Percentiles rank a stretch among this genome's conserved stretches.
These are phyloP conservation scores for Passalora sequoiae DNA, from an alignment of 2,329 filamentous ascomycete genomes.

Conservation along the genomic window DNA sequence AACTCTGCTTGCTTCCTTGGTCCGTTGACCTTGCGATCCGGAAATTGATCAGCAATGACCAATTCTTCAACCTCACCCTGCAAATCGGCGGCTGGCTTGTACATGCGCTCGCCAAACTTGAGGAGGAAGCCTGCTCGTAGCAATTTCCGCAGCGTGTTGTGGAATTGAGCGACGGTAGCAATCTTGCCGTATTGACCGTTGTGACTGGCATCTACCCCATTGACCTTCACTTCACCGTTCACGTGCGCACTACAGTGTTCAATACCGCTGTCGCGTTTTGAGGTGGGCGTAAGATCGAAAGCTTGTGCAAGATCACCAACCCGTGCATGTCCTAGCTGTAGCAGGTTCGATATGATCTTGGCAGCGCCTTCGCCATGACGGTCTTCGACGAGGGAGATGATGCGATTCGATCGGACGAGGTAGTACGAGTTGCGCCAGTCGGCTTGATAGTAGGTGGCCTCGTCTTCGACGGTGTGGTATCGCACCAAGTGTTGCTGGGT, in stretches of 20 bases:
- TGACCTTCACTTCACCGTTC: constrained; percentile 18
- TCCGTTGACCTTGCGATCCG: constrained; percentile 51
- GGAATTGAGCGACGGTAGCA: constrained; percentile 37
- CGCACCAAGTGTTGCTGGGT: constrained; percentile 67
- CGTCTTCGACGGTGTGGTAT: constrained; percentile 50
- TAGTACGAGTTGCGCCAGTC: constrained; percentile 76
- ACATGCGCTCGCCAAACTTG: constrained; percentile 50
- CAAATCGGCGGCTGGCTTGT: constrained; percentile 53
- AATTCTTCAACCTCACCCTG: constrained; percentile 52
- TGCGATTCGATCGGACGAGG: constrained; percentile 73
- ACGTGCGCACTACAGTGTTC: constrained; percentile 23
- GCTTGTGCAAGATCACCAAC: constrained; percentile 64
- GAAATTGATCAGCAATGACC: constrained; percentile 52
- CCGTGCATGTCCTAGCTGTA: constrained; percentile 72
- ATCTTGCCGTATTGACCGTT: constrained; percentile 26
- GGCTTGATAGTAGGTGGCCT: constrained; percentile 71
- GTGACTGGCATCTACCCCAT: constrained; percentile 15
- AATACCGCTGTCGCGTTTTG: constrained; percentile 31
- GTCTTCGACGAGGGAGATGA: constrained; percentile 67
- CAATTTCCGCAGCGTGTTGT: constrained; percentile 43
- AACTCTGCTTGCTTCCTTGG: constrained; percentile 63
- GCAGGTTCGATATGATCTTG: constrained; percentile 67
- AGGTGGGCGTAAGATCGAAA: constrained; percentile 42
- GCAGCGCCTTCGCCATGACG: constrained; percentile 70
- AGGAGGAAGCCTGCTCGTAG: constrained; percentile 64